Evolutionary conservation across 1,284 basidiomycete genomes (phyloP), one percentile per base, ranked within the genome.

Genomic region (Pascua sp.): DNA sequence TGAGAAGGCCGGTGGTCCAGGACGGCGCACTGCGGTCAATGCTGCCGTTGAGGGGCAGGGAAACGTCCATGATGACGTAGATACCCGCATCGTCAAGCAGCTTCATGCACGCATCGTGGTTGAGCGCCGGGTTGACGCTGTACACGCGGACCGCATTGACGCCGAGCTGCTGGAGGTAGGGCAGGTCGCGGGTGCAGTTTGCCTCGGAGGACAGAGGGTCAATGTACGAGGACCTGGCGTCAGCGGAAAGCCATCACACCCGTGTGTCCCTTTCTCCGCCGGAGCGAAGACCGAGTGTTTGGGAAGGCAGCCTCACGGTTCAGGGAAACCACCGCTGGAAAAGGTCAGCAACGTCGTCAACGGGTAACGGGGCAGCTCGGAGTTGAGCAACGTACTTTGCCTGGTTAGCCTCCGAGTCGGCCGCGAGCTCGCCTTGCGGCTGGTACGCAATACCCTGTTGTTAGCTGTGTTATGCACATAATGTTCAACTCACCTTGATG

Each of bases 31-130:
- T 71, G 37, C 91, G 86, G 77, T 92, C 84, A 60, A 94, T 91
- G 39, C 88, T 91, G 43, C 91, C 91, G 68, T 91, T 93, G 41
- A 88, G 77, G 15, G 91, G 91, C 11, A 92, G 80, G 1, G 89
- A 83, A 49, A 95, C 81, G 73, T 95, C 92, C 62, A 95, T 85
- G 86, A 95, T 87, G 53, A 89, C 84, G 75, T 95, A 95, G 62
- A 95, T 95, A 42, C 88, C 88, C 43, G 90, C 90, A 42, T 79
- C 78, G 67, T 85, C 86, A 57, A 96, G 81, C 9, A 84, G 77
- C 47, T 78, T 78, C 92, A 96, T 95, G 76, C 92, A 96, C 1
- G 78, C 80, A 71, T 92, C 90, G 67, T 96, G 92, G 76, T 94
- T 86, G 58, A 86, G 76, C 37, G 85, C 81, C 0, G 89, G 83